Conservation (phyloP, 768 basidiomycete species). For the Strobilomyces echinocephalus region DNA sequence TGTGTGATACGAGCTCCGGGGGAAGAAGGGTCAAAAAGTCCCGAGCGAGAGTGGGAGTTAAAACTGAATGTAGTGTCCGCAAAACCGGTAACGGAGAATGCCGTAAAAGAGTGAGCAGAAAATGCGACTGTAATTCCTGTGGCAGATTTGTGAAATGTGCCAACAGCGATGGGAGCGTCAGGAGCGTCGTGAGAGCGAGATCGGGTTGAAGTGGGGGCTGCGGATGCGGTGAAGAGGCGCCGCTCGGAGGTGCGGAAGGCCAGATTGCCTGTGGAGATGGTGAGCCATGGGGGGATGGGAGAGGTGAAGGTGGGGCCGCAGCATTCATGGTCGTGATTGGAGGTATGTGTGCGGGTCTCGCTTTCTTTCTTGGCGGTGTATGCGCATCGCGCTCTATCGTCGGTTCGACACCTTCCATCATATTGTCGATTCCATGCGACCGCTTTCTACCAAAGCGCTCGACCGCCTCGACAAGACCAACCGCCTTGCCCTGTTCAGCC, state of each 20-base stretch:
- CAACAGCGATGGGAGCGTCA: constrained; percentile 81
- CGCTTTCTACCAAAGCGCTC: constrained; percentile 73
- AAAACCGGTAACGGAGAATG: constrained; percentile 90
- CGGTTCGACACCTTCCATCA: constrained; percentile 74
- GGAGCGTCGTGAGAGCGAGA: constrained; percentile 72
- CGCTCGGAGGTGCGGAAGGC: constrained; percentile 80
- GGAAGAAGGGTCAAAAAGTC: constrained; percentile 93
- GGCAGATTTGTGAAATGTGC: constrained; percentile 78
- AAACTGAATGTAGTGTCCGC: constrained; percentile 81
- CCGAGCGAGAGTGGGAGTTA: constrained; percentile 86
- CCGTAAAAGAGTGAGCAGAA: constrained; percentile 86
- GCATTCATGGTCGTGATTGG: constrained; percentile 61
- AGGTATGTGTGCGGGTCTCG: constrained; percentile 55
- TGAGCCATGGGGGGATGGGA: constrained; percentile 83
- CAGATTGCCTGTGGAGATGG: constrained; percentile 71
- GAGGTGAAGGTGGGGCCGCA: constrained; percentile 78
- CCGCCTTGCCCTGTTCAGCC: constrained; percentile 43
- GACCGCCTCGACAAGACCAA: constrained; percentile 73
- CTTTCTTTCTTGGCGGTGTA: constrained; percentile 70
- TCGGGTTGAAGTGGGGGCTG: constrained; percentile 78
- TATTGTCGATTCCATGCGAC: constrained; percentile 46
- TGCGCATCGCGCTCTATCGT: constrained; percentile 42
- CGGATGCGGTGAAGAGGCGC: constrained; percentile 63
- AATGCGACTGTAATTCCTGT: constrained; percentile 82
- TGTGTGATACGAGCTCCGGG: constrained; percentile 84